Evolutionary conservation across 1,284 basidiomycete genomes (phyloP), one percentile per base, ranked within the genome.

Genomic region (Chalciporus sp.): DNA sequence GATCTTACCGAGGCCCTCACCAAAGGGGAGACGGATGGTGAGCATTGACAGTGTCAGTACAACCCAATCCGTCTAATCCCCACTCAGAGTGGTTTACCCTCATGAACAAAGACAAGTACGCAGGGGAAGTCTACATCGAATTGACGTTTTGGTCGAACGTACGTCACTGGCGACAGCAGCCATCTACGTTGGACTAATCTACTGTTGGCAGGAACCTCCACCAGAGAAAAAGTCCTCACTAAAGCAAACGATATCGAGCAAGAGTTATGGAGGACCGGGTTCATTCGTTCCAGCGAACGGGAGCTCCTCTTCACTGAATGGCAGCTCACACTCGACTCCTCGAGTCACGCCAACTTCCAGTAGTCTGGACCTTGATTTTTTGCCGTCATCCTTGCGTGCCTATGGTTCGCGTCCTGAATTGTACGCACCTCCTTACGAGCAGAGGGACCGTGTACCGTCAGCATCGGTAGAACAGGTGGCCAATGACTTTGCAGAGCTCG

Each of bases 101-200:
- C 35, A 83, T 81, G 69, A 81, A 90, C 74, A 97, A 95, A 74
- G 92, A 92, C 59, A 93, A 95, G 63, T 97, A 96, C 71, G 86
- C 88, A 43, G 95, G 95, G 4, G 95, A 97, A 69, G 86, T 98
- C 17, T 97, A 95, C 66, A 77, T 98, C 20, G 95, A 98, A 70
- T 72, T 97, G 67, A 98, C 95, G 0, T 98, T 95, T 74, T 98
- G 90, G 85, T 94, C 93, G 4, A 95, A 95, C 69, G 94, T 95
- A 59, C 63, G 33, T 35, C 14, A 90, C 84, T 9, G 23, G n/a
- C 46, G 29, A n/a, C 35, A 33, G 7, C 44, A 29, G 35, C 47
- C n/a, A 7, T 17, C 33, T 44, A 29, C 16, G 35, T 11, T 27
- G n/a, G 47, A 8, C 53, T 61, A 27, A 70, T 44, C 28, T 26